Evolutionary conservation across 371 early-diverging fungal species (phyloP), one percentile per base, ranked within the genome.

Genomic region (Haplosporangium sp.): DNA sequence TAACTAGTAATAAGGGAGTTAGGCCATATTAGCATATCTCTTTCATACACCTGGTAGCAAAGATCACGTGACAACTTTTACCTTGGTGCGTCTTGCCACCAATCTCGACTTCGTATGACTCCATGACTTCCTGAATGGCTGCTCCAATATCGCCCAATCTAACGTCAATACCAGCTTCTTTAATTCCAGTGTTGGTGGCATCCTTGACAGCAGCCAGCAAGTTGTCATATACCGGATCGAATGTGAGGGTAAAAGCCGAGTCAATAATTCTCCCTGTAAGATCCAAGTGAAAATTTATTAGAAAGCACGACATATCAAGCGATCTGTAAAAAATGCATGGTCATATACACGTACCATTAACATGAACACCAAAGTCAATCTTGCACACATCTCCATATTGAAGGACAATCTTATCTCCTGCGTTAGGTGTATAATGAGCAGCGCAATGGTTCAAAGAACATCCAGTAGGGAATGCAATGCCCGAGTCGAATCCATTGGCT

Each of bases 351-450:
- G 62, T 83, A 83, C 99, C 99, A 69, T 97, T 96, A 45, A 97
- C 92, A 61, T 99, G 99, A 11, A 94, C 94, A 72, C 99, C 99
- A 86, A 99, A 97, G 86, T 99, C 99, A 44, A 99, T 91, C 91
- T 99, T 99, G 88, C 97, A 90, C 19, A 99, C 98, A 88, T 99
- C 99, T 61, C 93, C 95, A 69, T 96, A 92, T 61, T 89, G 73
- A 52, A 99, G 82, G 3, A 97, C 96, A 0, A 95, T 95, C 71
- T 91, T 92, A 77, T 99, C 99, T 17, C 98, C 99, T 42, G 98
- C 93, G 82, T 99, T 99, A 6, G 99, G 98, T 5, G 99, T 99
- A 83, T 95, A 99, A 83, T 99, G 99, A 8, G 99, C 99, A 17
- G 99, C 99, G 77, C 94, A 94, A 71, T 97, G 92, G 83, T 99